Conservation (phyloP, 2,329 filamentous ascomycete species). For the Alternaria solani region DNA sequence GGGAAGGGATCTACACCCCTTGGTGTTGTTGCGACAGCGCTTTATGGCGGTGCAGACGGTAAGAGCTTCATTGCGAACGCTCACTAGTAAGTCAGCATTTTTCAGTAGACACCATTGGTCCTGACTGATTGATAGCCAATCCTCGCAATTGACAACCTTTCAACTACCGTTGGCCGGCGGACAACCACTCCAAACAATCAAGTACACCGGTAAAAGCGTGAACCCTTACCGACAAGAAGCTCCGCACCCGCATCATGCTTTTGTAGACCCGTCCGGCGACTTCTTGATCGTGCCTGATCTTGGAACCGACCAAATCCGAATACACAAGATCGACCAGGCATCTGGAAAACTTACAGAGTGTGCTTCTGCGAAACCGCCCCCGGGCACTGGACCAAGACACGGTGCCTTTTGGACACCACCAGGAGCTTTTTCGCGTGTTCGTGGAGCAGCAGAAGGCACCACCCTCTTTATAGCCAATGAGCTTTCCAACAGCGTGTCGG, state of each 20-base stretch:
- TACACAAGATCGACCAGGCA: slow-evolving; percentile 59
- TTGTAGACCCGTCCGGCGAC: slow-evolving; percentile 59
- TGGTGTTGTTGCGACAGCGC: slow-evolving; percentile 34
- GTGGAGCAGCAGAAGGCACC: slow-evolving; percentile 28
- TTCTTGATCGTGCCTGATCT: slow-evolving; percentile 63
- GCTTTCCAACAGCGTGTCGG: slow-evolving; percentile 43
- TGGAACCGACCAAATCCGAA: slow-evolving; percentile 63
- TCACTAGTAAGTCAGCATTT: slow-evolving; percentile 36
- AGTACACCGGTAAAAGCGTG: slow-evolving; percentile 52
- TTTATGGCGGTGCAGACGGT: slow-evolving; percentile 43
- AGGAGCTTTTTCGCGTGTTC: slow-evolving; percentile 25
- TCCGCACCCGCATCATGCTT: slow-evolving; percentile 63
- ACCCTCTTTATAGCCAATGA: slow-evolving; percentile 47
- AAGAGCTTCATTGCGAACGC: slow-evolving; percentile 42
- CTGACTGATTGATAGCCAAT: slow-evolving; percentile 27
- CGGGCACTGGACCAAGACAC: slow-evolving; percentile 64
- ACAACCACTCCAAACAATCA: slow-evolving; percentile 39
- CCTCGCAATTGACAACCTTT: slow-evolving; percentile 46
- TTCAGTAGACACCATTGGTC: not conserved
- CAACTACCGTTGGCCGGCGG: slow-evolving; percentile 44
- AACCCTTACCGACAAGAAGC: slow-evolving; percentile 61
- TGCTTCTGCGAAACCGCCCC: slow-evolving; percentile 51
- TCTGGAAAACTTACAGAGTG: slow-evolving; percentile 59
- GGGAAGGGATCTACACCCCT: slow-evolving; percentile 37
- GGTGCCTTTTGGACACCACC: slow-evolving; percentile 58